phyloP scores from a whole-genome alignment of 1,284 basidiomycete species.

The Coniophora puteana region DNA sequence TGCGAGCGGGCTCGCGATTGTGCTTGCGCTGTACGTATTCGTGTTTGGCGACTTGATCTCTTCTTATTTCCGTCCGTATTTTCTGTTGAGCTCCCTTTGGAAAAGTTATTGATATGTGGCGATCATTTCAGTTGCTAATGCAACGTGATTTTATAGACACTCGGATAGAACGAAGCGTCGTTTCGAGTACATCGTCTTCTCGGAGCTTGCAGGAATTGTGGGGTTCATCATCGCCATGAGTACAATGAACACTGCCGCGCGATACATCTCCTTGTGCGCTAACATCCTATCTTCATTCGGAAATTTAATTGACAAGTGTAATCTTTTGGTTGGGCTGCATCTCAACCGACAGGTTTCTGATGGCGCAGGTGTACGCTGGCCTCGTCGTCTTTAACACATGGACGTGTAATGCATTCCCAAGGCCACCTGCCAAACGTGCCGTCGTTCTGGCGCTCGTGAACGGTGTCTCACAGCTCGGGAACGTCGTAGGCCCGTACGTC shows the following conservation, averaged over 20 bases:
- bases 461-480: conserved; percentile 67
- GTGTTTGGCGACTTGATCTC: conserved; percentile 34
- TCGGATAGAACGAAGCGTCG: conserved; percentile 65
- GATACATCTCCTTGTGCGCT: conserved; percentile 66
- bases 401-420: conserved; percentile 61
- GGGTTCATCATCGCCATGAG: conserved; percentile 70
- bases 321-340: not conserved
- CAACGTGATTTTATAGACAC: conserved; percentile 39
- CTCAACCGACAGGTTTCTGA: conserved; percentile 53
- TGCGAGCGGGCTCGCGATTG: too few species aligned
- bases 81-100: too few species aligned
- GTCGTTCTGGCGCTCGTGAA: conserved; percentile 70
- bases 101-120: too few species aligned
- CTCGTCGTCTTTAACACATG: conserved; percentile 67
- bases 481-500: conserved; percentile 66
- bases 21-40: conserved; percentile 57
- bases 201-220: conserved; percentile 52
- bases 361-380: conserved; percentile 68
- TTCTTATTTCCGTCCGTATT: too few species aligned
- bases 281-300: not conserved
- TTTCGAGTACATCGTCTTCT: conserved; percentile 57
- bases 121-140: conserved; percentile 12
- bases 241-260: conserved; percentile 58
- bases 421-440: conserved; percentile 68
- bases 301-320: not conserved